phyloP scores from a whole-genome alignment of 164 flowering plant species.

The Tetracentron sinense region DNA sequence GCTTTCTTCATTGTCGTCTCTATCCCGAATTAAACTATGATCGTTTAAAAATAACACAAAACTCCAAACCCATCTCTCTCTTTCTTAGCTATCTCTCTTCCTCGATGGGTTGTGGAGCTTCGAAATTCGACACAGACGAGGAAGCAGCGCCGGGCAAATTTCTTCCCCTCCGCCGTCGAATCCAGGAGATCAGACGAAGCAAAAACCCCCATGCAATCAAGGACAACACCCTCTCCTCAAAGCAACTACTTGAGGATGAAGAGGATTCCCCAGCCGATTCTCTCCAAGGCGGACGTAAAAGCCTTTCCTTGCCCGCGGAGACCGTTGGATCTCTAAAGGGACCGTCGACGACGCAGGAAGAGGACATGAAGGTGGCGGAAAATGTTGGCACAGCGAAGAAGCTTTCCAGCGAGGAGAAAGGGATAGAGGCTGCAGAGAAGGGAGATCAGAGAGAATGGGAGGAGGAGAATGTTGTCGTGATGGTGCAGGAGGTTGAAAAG shows the following conservation, averaged over 20 bases:
- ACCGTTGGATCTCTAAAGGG: not conserved
- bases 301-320: not conserved
- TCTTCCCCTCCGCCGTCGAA: slow-evolving; percentile 7
- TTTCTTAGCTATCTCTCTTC: not conserved
- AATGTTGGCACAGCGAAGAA: not conserved
- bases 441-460: not conserved
- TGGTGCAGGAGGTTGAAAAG: not conserved
- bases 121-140: not conserved
- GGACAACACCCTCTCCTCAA: not conserved
- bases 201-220: not conserved
- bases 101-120: slow-evolving; percentile 10
- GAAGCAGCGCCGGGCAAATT: not conserved
- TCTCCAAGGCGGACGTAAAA: not conserved
- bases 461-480: no score
- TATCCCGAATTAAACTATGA: no score
- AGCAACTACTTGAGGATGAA: not conserved
- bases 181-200: not conserved
- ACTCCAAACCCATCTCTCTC: no score
- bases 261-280: not conserved
- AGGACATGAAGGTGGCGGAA: not conserved
- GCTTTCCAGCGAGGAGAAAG: not conserved
- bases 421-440: not conserved
- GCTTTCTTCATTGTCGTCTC: no score
- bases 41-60: no score
- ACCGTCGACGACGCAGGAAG: not conserved